Evolutionary conservation across 208 protist species (phyloP).

Genomic region (Leishmania mexicana): DNA sequence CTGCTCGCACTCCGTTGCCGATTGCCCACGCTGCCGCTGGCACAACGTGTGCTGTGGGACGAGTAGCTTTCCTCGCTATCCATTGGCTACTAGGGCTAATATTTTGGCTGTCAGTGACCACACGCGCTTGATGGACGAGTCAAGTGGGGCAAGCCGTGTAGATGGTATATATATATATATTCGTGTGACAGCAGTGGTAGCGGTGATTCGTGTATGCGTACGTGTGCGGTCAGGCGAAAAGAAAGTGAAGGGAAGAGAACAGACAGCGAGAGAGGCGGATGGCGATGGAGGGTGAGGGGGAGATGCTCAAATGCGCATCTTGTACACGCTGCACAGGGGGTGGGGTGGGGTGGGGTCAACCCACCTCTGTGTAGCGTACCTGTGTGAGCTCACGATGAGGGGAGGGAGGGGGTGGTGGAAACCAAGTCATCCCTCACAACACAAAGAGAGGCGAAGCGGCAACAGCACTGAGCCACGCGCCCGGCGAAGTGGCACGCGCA

Average conservation of each 20-base stretch:
- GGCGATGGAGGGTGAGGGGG: not conserved
- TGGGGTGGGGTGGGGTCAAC: no score
- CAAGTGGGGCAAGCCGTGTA: not conserved
- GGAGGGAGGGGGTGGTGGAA: not conserved
- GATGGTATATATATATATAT: conserved; percentile 13
- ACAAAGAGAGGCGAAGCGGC: conserved; percentile 16
- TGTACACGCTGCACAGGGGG: not conserved
- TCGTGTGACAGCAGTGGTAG: not conserved
- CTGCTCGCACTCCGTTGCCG: not conserved
- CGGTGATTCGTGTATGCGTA: not conserved
- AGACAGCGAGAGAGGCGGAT: not conserved
- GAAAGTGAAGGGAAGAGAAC: not conserved
- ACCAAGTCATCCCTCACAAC: not conserved
- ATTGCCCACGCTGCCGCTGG: conserved; percentile 7
- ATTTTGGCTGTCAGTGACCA: not conserved
- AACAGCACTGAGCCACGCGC: not conserved
- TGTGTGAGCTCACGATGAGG: not conserved
- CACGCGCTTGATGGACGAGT: not conserved
- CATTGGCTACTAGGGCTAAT: conserved; percentile 1
- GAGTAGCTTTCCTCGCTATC: conserved; percentile 4
- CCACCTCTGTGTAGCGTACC: not conserved
- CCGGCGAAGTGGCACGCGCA: not conserved
- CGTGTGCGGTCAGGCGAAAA: not conserved
- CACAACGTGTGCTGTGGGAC: not conserved
- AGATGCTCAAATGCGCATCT: not conserved